Percentiles rank a stretch among this genome's conserved stretches.
phyloP scores from a whole-genome alignment of 768 basidiomycete genomes.

The Termitomyces sp. region DNA sequence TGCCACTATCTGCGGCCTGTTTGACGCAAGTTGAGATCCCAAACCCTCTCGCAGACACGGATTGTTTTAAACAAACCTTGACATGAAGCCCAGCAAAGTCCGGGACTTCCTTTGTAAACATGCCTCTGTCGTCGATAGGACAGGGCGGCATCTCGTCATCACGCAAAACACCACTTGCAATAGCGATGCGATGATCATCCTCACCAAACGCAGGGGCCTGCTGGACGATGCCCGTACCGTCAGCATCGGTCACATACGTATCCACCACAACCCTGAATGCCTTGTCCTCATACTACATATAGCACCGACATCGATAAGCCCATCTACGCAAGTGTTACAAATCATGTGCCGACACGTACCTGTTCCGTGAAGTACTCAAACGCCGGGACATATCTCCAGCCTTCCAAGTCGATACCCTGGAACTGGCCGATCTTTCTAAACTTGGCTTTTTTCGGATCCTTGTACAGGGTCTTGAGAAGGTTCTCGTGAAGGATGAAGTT shows the following conservation, averaged over 20 bases:
- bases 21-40: neutral
- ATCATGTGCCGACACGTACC: constrained; percentile 36
- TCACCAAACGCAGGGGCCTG: constrained; percentile 99
- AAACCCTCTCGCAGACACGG: neutral
- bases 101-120: constrained; percentile 83
- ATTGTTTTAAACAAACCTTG: constrained; percentile 59
- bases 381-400: constrained; percentile 91
- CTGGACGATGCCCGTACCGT: constrained; percentile 98
- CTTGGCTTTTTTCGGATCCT: constrained; percentile 95
- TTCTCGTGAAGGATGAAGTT: constrained; percentile 93
- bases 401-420: constrained; percentile 90
- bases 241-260: constrained; percentile 87
- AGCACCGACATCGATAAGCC: constrained; percentile 1
- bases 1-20: constrained; percentile 91
- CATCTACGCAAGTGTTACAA: neutral
- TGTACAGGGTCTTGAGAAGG: constrained; percentile 84
- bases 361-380: constrained; percentile 97
- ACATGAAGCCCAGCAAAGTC: constrained; percentile 88
- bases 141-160: constrained; percentile 94
- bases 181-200: constrained; percentile 93
- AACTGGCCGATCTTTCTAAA: constrained; percentile 88
- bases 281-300: constrained; percentile 84
- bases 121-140: constrained; percentile 86
- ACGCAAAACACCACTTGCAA: constrained; percentile 76
- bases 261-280: constrained; percentile 89